Conservation (phyloP, 2,329 filamentous ascomycete species). For the Tolypocladium nubicola region DNA sequence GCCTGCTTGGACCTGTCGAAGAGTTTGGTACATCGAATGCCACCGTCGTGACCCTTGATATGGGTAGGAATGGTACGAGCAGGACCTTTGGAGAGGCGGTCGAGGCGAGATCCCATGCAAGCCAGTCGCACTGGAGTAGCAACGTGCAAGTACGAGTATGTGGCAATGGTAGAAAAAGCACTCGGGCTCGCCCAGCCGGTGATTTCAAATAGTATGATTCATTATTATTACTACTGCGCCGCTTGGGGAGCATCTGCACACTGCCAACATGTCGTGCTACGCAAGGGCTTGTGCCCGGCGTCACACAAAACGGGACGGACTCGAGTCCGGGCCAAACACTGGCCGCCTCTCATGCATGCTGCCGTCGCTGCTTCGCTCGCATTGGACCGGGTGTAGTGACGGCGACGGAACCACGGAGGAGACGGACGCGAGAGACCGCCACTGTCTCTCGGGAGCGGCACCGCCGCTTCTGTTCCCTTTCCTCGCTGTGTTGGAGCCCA, state of each 20-base stretch:
- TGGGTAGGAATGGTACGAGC: not conserved
- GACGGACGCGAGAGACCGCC: not conserved
- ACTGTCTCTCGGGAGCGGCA: not conserved
- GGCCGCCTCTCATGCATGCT: not conserved
- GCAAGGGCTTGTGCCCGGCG: too few species aligned
- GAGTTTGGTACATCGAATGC: not conserved
- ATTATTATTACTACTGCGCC: too few species aligned
- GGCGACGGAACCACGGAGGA: not conserved
- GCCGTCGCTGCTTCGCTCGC: not conserved
- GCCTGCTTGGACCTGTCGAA: not conserved
- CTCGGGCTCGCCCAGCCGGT: too few species aligned
- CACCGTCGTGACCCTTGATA: not conserved
- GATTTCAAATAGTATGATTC: too few species aligned
- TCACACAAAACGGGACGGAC: too few species aligned
- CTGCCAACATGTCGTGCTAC: too few species aligned
- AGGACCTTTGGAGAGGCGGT: not conserved
- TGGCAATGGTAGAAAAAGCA: too few species aligned
- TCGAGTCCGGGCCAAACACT: not conserved
- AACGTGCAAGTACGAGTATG: too few species aligned
- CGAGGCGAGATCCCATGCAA: not conserved
- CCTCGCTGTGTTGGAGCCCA: too few species aligned
- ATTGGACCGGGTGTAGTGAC: not conserved
- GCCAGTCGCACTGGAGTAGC: not conserved
- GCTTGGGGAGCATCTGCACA: too few species aligned
- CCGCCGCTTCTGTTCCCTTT: not conserved